These are phyloP conservation scores for Sphenostylis stenocarpa DNA, from an alignment of 306 rosid genomes.

Conservation along the genomic window DNA sequence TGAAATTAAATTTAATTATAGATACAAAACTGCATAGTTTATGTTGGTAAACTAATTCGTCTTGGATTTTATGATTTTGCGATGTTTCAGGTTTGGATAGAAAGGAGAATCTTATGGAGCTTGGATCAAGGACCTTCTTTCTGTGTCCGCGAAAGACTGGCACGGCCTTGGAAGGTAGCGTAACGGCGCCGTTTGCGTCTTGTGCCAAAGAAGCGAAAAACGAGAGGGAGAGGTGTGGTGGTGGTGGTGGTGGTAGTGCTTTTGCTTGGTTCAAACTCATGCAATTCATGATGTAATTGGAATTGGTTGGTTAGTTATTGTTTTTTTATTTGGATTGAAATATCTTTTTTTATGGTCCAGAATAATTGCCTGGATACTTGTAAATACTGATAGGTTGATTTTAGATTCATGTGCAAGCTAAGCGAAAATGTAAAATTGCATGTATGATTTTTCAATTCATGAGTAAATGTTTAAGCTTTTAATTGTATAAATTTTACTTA, in stretches of 20 bases:
- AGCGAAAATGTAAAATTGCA: neutral
- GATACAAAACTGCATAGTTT: no score
- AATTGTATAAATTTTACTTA: neutral
- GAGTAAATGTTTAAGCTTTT: neutral
- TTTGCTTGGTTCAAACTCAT: constrained; percentile 69
- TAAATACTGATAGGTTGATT: constrained; percentile 21
- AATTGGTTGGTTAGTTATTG: neutral
- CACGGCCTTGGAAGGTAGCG: constrained; percentile 24
- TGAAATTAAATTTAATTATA: no score
- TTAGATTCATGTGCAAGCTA: neutral
- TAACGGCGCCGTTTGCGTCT: constrained; percentile 43
- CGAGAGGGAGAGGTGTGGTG: constrained; percentile 13
- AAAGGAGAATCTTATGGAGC: constrained; percentile 51
- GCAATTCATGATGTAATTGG: constrained; percentile 50
- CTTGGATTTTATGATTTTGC: neutral
- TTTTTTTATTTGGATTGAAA: neutral
- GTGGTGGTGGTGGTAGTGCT: constrained; percentile 30
- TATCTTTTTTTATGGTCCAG: neutral
- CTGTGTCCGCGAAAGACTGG: constrained; percentile 44
- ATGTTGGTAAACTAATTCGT: neutral
- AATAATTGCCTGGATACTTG: neutral
- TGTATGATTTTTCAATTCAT: neutral
- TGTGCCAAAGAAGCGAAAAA: constrained; percentile 57
- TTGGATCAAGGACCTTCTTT: constrained; percentile 86
- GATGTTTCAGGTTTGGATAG: constrained; percentile 58